A percentile compares a stretch with the other conserved stretches of the same genome.
These are phyloP conservation scores for Fusarium subglutinans DNA, from an alignment of 2,329 filamentous ascomycete species.

Conservation along the genomic window DNA sequence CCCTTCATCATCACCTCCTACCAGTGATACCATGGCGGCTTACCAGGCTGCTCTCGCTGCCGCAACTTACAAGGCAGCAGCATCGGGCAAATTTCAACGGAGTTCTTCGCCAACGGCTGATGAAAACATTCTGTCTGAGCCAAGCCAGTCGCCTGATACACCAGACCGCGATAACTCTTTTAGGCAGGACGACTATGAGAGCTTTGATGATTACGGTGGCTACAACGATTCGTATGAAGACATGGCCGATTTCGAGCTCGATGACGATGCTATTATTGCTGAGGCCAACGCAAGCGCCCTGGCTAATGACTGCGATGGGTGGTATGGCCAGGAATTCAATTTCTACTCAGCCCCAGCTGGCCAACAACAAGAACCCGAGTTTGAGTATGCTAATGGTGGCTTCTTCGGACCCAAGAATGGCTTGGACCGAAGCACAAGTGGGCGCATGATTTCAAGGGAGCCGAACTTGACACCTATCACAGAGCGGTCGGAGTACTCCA, in stretches of 20 bases:
- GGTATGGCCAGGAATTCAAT: slow-evolving; percentile 96
- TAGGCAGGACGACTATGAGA: slow-evolving; percentile 60
- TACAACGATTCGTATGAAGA: slow-evolving; percentile 69
- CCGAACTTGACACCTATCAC: slow-evolving; percentile 97
- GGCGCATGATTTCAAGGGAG: slow-evolving; percentile 78
- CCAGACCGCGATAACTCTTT: slow-evolving; percentile 16
- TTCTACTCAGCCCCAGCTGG: slow-evolving; percentile 78
- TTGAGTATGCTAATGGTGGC: slow-evolving; percentile 80
- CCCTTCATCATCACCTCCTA: slow-evolving; percentile 9
- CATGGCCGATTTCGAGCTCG: slow-evolving; percentile 72
- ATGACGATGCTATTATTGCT: slow-evolving; percentile 91
- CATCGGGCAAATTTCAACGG: slow-evolving; percentile 78
- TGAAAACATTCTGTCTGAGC: slow-evolving; percentile 22
- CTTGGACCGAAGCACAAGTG: slow-evolving; percentile 76
- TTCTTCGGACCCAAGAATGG: slow-evolving; percentile 82
- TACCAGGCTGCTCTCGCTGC: slow-evolving; percentile 88
- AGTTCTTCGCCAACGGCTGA: slow-evolving; percentile 57
- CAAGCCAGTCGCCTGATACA: slow-evolving; percentile 20
- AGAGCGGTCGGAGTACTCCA: slow-evolving; percentile 94
- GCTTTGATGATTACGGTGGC: slow-evolving; percentile 46
- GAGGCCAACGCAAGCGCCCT: slow-evolving; percentile 94
- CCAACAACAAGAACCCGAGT: slow-evolving; percentile 56
- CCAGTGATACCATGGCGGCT: slow-evolving; percentile 57
- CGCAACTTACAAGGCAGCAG: slow-evolving; percentile 79
- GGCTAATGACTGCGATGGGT: slow-evolving; percentile 90